Conservation (phyloP, 169 alveolate genomes). For the Babesia bovis region DNA sequence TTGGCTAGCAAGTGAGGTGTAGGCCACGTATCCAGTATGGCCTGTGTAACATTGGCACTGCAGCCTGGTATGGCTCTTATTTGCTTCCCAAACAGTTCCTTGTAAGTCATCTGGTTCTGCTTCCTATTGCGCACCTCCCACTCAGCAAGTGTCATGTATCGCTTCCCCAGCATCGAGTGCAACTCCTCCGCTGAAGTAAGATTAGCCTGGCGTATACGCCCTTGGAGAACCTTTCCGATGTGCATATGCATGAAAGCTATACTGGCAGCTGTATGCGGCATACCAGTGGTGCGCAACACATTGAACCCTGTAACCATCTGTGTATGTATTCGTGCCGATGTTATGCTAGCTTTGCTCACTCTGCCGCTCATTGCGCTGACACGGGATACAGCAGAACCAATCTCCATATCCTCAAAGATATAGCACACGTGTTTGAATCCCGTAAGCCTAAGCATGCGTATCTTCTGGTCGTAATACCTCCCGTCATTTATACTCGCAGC, state of each 20-base stretch:
- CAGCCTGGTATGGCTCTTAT: slow-evolving; percentile 75
- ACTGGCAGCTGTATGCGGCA: slow-evolving; percentile 67
- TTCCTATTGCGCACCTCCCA: slow-evolving; percentile 79
- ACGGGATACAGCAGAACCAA: slow-evolving; percentile 17
- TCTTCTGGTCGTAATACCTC: slow-evolving; percentile 81
- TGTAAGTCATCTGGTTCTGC: slow-evolving; percentile 73
- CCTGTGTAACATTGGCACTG: slow-evolving; percentile 80
- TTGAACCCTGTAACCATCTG: slow-evolving; percentile 66
- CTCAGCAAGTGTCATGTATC: slow-evolving; percentile 42
- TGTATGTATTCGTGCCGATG: slow-evolving; percentile 60
- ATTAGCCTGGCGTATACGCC: slow-evolving; percentile 63
- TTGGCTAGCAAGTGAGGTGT: slow-evolving; percentile 73
- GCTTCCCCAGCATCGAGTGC: slow-evolving; percentile 9
- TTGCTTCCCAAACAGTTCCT: slow-evolving; percentile 81
- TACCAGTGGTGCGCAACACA: slow-evolving; percentile 45
- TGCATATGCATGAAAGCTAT: slow-evolving; percentile 64
- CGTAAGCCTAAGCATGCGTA: slow-evolving; percentile 74
- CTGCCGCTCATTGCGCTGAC: slow-evolving; percentile 60
- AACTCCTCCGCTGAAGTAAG: slow-evolving; percentile 16
- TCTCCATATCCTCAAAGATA: slow-evolving; percentile 72
- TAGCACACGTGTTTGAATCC: slow-evolving; percentile 78
- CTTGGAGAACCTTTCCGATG: slow-evolving; percentile 71
- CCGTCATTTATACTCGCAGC: slow-evolving; percentile 83
- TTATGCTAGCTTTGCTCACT: slow-evolving; percentile 66
- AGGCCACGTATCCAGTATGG: slow-evolving; percentile 80